A percentile compares a stretch with the other conserved stretches of the same genome.
Evolutionary conservation across 1,284 basidiomycete species (phyloP).

Genomic region (Termitomyces sp.): DNA sequence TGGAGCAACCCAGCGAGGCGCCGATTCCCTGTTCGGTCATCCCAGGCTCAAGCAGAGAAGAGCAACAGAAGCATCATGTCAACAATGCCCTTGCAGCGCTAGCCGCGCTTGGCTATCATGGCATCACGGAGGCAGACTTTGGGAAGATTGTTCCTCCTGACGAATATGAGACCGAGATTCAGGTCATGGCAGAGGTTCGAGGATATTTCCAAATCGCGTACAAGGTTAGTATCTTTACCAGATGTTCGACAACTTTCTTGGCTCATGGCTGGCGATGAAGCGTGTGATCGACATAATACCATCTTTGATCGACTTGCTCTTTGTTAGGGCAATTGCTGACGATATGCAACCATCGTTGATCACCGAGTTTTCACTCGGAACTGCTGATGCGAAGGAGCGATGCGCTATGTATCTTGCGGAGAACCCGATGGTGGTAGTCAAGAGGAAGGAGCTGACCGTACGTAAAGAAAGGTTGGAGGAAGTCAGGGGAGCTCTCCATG

Average conservation of each 20-base stretch:
- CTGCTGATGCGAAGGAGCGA: constrained; percentile 28
- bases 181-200: constrained; percentile 46
- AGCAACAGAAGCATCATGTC: constrained; percentile 9
- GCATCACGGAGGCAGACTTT: constrained; percentile 33
- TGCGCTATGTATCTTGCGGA: constrained; percentile 40
- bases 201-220: constrained; percentile 49
- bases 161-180: constrained; percentile 42
- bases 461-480: constrained; percentile 21
- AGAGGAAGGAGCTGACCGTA: constrained; percentile 29
- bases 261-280: constrained; percentile 22
- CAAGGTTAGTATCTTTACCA: constrained; percentile 31
- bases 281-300: constrained; percentile 46
- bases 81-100: constrained; percentile 28
- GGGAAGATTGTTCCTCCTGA: constrained; percentile 35
- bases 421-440: constrained; percentile 32
- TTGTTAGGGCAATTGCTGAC: constrained; percentile 35
- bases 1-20: neutral
- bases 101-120: constrained; percentile 29
- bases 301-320: constrained; percentile 39
- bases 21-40: neutral
- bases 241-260: neutral
- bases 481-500: constrained; percentile 30
- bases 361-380: constrained; percentile 35
- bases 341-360: constrained; percentile 35
- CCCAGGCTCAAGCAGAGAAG: neutral